These are phyloP conservation scores for Dichotomopilus funicola DNA, from an alignment of 2,329 filamentous ascomycete genomes.

Conservation along the genomic window DNA sequence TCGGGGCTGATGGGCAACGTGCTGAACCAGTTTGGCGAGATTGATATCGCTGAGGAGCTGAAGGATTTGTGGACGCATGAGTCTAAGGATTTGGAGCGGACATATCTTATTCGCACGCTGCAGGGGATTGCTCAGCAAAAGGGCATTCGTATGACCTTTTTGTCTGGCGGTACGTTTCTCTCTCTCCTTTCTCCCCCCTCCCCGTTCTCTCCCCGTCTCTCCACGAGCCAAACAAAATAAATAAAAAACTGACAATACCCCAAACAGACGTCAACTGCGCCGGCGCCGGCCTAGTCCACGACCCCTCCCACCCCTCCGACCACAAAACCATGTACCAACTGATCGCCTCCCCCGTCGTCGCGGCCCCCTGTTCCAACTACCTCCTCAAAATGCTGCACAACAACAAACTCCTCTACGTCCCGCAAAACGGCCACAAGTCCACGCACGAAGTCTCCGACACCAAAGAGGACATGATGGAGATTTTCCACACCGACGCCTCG, in stretches of 20 bases:
- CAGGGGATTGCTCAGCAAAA: slow-evolving; percentile 95
- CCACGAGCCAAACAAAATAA: neutral
- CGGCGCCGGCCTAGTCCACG: slow-evolving; percentile 88
- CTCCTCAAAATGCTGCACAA: slow-evolving; percentile 93
- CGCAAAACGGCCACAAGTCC: slow-evolving; percentile 74
- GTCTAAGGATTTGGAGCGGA: slow-evolving; percentile 92
- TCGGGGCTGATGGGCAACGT: slow-evolving; percentile 92
- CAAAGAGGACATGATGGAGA: slow-evolving; percentile 99
- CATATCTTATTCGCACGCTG: slow-evolving; percentile 90
- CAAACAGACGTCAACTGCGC: slow-evolving; percentile 76
- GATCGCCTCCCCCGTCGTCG: slow-evolving; percentile 87
- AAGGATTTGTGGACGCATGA: slow-evolving; percentile 98
- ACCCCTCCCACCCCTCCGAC: slow-evolving; percentile 82
- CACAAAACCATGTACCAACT: slow-evolving; percentile 99
- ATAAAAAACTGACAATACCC: too few species aligned
- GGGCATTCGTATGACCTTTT: slow-evolving; percentile 91
- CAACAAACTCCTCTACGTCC: slow-evolving; percentile 86
- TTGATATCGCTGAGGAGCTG: slow-evolving; percentile 89
- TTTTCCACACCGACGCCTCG: slow-evolving; percentile 89
- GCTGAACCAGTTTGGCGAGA: slow-evolving; percentile 90
- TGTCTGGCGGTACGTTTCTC: slow-evolving; percentile 65
- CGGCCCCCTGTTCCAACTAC: slow-evolving; percentile 76
- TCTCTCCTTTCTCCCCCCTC: neutral
- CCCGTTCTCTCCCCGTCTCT: slow-evolving; percentile 20
- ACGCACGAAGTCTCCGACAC: slow-evolving; percentile 76